phyloP scores from a whole-genome alignment of 352 stramenopile genomes.

The Stramenopiles sp. region DNA sequence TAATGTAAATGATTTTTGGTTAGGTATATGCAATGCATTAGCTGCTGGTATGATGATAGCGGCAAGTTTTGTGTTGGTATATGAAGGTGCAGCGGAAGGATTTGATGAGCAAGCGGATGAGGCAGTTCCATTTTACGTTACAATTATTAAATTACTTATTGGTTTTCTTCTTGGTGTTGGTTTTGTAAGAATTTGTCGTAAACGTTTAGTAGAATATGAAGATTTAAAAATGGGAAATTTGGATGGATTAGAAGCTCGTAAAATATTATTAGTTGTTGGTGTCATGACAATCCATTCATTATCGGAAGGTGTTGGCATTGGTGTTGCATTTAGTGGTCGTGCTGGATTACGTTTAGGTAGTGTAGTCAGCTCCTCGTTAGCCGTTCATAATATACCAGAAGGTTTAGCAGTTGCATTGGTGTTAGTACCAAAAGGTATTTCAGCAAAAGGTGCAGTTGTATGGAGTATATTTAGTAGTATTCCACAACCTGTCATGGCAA shows the following conservation, averaged over 20 bases:
- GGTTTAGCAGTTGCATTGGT: slow-evolving; percentile 83
- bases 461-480: slow-evolving; percentile 68
- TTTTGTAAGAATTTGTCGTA: slow-evolving; percentile 86
- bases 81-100: too few relatives aligned
- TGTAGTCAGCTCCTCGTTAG: neutral
- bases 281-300: slow-evolving; percentile 97
- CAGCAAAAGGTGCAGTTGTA: slow-evolving; percentile 47
- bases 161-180: slow-evolving; percentile 70
- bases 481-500: slow-evolving; percentile 88
- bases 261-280: slow-evolving; percentile 86
- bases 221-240: slow-evolving; percentile 63
- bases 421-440: slow-evolving; percentile 72
- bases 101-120: neutral
- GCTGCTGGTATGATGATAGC: slow-evolving; percentile 95
- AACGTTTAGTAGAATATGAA: slow-evolving; percentile 79
- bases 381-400: slow-evolving; percentile 90
- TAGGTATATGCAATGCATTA: slow-evolving; percentile 77
- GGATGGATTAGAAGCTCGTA: slow-evolving; percentile 54
- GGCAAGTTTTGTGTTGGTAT: slow-evolving; percentile 75
- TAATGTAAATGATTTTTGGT: slow-evolving; percentile 74
- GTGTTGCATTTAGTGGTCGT: slow-evolving; percentile 84
- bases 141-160: slow-evolving; percentile 51
- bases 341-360: slow-evolving; percentile 12
- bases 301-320: slow-evolving; percentile 87
- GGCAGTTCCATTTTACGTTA: slow-evolving; percentile 23